Conservation (phyloP, 2,329 filamentous ascomycete genomes). For the Fusarium sp. region DNA sequence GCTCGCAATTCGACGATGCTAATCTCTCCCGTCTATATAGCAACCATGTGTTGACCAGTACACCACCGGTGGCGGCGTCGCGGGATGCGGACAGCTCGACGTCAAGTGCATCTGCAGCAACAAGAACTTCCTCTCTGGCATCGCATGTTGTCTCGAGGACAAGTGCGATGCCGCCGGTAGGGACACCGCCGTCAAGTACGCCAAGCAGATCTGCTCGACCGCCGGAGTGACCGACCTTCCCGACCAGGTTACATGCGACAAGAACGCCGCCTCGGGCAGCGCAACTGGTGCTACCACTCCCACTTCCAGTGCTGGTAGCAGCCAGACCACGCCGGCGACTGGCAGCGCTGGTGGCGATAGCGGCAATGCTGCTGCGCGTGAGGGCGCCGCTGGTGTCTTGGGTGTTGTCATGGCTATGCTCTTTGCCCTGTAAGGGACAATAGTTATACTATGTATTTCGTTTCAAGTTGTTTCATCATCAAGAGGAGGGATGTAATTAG, state of each 20-base stretch:
- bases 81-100: slow-evolving; percentile 52
- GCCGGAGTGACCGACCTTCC: slow-evolving; percentile 49
- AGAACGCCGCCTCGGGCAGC: slow-evolving; percentile 12
- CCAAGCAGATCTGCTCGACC: slow-evolving; percentile 51
- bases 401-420: slow-evolving; percentile 44
- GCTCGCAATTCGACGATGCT: neutral
- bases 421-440: slow-evolving; percentile 40
- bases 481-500: slow-evolving; percentile 11
- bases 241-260: slow-evolving; percentile 50
- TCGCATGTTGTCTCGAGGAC: slow-evolving; percentile 54
- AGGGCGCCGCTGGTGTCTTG: slow-evolving; percentile 34
- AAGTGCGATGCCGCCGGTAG: slow-evolving; percentile 48
- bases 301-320: slow-evolving; percentile 14
- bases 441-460: neutral
- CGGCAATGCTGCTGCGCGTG: slow-evolving; percentile 21
- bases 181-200: slow-evolving; percentile 49
- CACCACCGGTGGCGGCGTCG: slow-evolving; percentile 48
- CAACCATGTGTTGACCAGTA: slow-evolving; percentile 48
- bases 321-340: neutral
- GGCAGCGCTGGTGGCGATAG: neutral
- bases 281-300: slow-evolving; percentile 5
- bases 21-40: slow-evolving; percentile 30
- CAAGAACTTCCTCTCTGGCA: slow-evolving; percentile 50
- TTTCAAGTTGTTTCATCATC: neutral
- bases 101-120: slow-evolving; percentile 55